These are phyloP conservation scores for Combretum micranthum DNA, from an alignment of 345 rosid species.

Conservation along the genomic window DNA sequence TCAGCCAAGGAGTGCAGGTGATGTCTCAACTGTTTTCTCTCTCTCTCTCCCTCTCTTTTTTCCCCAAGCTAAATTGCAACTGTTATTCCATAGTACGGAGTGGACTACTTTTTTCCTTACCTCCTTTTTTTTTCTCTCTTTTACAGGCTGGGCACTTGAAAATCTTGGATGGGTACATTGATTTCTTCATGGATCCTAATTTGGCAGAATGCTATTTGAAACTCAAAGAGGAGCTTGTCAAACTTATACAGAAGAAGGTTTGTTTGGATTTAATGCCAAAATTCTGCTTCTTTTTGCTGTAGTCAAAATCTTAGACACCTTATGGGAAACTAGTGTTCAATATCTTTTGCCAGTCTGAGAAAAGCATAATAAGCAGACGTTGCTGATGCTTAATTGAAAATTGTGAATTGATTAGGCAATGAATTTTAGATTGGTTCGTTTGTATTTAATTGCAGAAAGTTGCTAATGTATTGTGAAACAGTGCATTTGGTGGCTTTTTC, in stretches of 20 bases:
- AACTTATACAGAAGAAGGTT: conserved; percentile 71
- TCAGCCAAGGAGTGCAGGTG: conserved; percentile 69
- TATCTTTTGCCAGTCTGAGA: too few species aligned
- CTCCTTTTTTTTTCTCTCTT: conserved; percentile 8
- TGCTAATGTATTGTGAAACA: too few species aligned
- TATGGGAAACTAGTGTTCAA: too few species aligned
- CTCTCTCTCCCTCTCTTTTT: background rate
- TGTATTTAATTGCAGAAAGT: too few species aligned
- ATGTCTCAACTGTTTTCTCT: conserved; percentile 5
- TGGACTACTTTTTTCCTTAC: background rate
- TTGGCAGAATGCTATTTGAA: conserved; percentile 80
- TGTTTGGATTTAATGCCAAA: conserved; percentile 1
- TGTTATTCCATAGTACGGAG: too few species aligned
- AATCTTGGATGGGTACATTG: conserved; percentile 89
- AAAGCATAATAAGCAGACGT: too few species aligned
- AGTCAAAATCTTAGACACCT: too few species aligned
- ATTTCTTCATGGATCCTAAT: conserved; percentile 88
- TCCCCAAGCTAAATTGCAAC: background rate
- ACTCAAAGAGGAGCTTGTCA: conserved; percentile 77
- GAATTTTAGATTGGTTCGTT: too few species aligned
- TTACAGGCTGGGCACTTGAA: conserved; percentile 85
- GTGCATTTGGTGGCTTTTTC: background rate
- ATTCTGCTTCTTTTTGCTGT: background rate
- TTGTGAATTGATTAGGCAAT: too few species aligned
- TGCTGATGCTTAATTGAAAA: background rate